Base-by-base conservation (phyloP, 202 grass and related monocot genomes). In the Eragrostis tef region DNA sequence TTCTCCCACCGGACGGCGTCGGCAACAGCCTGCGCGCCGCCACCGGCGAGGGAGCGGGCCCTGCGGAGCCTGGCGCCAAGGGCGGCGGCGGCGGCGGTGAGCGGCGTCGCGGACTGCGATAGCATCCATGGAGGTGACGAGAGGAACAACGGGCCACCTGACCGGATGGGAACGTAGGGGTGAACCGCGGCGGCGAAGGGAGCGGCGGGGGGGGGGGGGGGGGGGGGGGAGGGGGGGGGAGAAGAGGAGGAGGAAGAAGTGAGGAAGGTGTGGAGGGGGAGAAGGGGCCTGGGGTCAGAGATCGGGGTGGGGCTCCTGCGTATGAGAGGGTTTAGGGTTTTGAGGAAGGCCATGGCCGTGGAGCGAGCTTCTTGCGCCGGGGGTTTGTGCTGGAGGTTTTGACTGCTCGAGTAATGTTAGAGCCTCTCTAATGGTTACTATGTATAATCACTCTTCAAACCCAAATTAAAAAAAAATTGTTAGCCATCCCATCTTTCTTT, bases 41-140 rank as follows among this genome's bases (percentile, higher is more conserved):
- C 77, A 60, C 82, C 81, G 41, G 71, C 82, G 67, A 98, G 59
- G 68, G 68, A 77, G 50, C 85, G 85, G 47, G 79, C 75, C 50
- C 74, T 79, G 45, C 87, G 82, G 68, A 93, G 81, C 85, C 66
- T 89, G 75, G 82, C 47, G 26, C 84, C 78, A 29, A 91, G 65
- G 45, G 67, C 59, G 9, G 87, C 67, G 1, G 84, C 77, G 64
- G 78, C 87, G 20, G 82, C 73, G 59, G 79, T 83, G 36, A 98
- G 85, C 31, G 92, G 95, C 46, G 86, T 90, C 58, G 90, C 78
- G 16, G 86, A 77, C 66, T 89, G 90, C 48, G 84, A 86, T 63
- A 94, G 82, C 65, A 85, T 90, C 95, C 92, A 98, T 80, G 92
- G 87, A 7, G 88, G 64, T 15, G 90, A 93, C 4, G 90, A 86